Evolutionary conservation across 2,329 filamentous ascomycete genomes (phyloP).

Genomic region (Xylaria arbuscula): DNA sequence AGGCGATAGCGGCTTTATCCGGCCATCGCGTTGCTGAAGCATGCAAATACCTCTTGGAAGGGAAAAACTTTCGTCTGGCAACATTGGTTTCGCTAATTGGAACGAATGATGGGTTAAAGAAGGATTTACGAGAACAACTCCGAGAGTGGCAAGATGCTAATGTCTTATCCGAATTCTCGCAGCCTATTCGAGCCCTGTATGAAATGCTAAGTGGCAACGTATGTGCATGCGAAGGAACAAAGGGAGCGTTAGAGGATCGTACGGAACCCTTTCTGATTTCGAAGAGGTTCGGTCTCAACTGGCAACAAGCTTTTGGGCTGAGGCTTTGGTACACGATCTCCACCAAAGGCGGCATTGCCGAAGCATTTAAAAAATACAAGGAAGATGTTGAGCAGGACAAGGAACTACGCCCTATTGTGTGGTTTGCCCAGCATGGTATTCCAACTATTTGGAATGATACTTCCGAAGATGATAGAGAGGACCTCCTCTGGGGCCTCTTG

Average conservation of each 20-base stretch:
- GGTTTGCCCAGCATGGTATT: slow-evolving; percentile 72
- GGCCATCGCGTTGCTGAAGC: slow-evolving; percentile 84
- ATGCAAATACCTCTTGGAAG: slow-evolving; percentile 80
- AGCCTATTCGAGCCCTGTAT: slow-evolving; percentile 86
- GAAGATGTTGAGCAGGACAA: slow-evolving; percentile 76
- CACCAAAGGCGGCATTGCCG: slow-evolving; percentile 73
- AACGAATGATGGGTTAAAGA: slow-evolving; percentile 73
- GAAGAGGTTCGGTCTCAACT: slow-evolving; percentile 85
- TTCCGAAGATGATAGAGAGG: slow-evolving; percentile 70
- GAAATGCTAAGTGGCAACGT: slow-evolving; percentile 89
- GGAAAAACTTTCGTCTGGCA: slow-evolving; percentile 84
- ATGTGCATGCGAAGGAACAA: slow-evolving; percentile 83
- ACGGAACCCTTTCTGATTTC: slow-evolving; percentile 84
- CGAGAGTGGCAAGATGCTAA: slow-evolving; percentile 85
- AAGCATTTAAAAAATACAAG: slow-evolving; percentile 78
- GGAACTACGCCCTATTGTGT: slow-evolving; percentile 79
- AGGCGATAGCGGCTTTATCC: slow-evolving; percentile 82
- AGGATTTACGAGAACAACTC: slow-evolving; percentile 82
- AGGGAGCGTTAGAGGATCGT: slow-evolving; percentile 80
- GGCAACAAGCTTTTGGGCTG: slow-evolving; percentile 92
- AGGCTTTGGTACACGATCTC: slow-evolving; percentile 88
- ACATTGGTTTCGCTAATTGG: slow-evolving; percentile 87
- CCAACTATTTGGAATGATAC: slow-evolving; percentile 70
- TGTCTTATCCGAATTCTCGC: slow-evolving; percentile 86
- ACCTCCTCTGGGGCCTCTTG: slow-evolving; percentile 87